phyloP scores from a whole-genome alignment of 371 early-diverging fungal species.

The Mucor plumbeus region DNA sequence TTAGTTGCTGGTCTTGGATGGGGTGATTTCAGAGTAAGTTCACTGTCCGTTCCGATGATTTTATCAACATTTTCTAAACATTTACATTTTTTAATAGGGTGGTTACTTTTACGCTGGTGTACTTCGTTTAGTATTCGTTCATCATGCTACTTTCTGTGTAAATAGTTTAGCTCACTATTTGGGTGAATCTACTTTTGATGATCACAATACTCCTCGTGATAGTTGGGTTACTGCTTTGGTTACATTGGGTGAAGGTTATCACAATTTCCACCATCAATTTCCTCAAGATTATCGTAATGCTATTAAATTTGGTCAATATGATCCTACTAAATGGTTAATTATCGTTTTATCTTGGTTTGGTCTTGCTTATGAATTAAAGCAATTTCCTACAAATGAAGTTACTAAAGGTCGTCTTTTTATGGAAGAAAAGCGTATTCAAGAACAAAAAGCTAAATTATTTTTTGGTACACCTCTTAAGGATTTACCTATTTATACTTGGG shows the following conservation, averaged over 20 bases:
- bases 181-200: conserved; percentile 84
- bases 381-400: conserved; percentile 90
- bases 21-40: conserved; percentile 80
- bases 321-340: conserved; percentile 97
- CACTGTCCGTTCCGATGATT: not conserved
- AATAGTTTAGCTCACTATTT: conserved; percentile 88
- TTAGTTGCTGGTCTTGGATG: conserved; percentile 84
- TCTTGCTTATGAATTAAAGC: conserved; percentile 87
- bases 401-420: conserved; percentile 83
- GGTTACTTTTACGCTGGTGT: conserved; percentile 89
- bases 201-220: conserved; percentile 81
- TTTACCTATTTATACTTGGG: conserved; percentile 78
- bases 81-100: conserved; percentile 53
- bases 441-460: conserved; percentile 60
- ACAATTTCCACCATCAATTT: conserved; percentile 95
- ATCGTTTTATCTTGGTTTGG: conserved; percentile 67
- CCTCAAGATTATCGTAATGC: conserved; percentile 97
- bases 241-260: conserved; percentile 87
- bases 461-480: conserved; percentile 79
- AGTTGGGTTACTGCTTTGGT: conserved; percentile 81
- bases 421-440: conserved; percentile 80
- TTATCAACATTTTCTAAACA: too few relatives aligned
- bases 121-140: conserved; percentile 80
- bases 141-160: conserved; percentile 95
- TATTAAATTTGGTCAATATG: conserved; percentile 88